Evolutionary conservation across 2,329 filamentous ascomycete genomes (phyloP).

Genomic region (Ophiocordyceps unilateralis): DNA sequence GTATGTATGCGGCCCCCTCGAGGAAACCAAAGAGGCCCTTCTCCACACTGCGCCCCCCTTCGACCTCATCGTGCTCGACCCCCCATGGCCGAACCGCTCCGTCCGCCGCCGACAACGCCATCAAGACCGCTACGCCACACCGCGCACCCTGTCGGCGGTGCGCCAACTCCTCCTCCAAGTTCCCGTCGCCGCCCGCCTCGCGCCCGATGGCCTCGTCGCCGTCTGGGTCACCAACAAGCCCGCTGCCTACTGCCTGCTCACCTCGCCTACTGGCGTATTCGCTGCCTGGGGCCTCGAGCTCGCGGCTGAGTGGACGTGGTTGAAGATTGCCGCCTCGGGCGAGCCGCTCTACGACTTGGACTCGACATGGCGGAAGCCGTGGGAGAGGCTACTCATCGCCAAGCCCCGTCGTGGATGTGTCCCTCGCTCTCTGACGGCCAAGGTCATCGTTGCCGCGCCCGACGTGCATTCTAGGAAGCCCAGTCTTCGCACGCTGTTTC

Average conservation of each 20-base stretch:
- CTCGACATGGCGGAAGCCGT: conserved; percentile 53
- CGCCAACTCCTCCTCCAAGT: conserved; percentile 31
- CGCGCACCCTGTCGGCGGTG: conserved; percentile 27
- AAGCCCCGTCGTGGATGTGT: conserved; percentile 17
- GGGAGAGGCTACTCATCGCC: conserved; percentile 55
- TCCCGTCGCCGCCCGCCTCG: conserved; percentile 38
- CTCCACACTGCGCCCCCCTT: conserved; percentile 32
- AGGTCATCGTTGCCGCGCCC: conserved; percentile 51
- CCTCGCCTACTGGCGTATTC: conserved; percentile 37
- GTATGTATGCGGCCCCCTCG: conserved; percentile 31
- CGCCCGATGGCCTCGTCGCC: conserved; percentile 39
- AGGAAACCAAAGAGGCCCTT: conserved; percentile 22
- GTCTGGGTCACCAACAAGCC: conserved; percentile 67
- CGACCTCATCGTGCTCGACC: conserved; percentile 54
- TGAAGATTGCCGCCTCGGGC: conserved; percentile 51
- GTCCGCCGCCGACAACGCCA: conserved; percentile 39
- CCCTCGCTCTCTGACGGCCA: conserved; percentile 15
- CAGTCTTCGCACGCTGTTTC: conserved; percentile 44
- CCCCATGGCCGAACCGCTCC: conserved; percentile 69
- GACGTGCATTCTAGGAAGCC: conserved; percentile 70
- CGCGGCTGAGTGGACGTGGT: conserved; percentile 60
- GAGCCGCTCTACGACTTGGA: conserved; percentile 46
- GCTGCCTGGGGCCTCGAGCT: conserved; percentile 47
- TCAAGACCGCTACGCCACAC: conserved; percentile 33
- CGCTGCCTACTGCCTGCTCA: conserved; percentile 36